These are phyloP conservation scores for Penicillium crustosum DNA, from an alignment of 2,329 filamentous ascomycete species.

Conservation along the genomic window DNA sequence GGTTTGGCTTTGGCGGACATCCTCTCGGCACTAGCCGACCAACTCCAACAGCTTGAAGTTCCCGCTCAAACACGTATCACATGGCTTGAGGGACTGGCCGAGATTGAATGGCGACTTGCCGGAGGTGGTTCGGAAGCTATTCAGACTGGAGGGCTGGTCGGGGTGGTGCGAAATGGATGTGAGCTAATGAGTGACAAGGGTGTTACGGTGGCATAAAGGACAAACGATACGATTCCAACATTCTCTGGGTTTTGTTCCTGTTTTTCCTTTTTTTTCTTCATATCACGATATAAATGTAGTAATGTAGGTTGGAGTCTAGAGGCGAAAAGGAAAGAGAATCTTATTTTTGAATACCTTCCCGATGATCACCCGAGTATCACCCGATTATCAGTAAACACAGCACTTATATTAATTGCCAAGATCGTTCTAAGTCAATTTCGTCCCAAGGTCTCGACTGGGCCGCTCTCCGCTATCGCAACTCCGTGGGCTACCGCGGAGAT, in stretches of 20 bases:
- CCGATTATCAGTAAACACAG: no score
- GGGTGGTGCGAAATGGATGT: constrained; percentile 80
- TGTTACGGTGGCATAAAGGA: constrained; percentile 18
- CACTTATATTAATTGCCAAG: no score
- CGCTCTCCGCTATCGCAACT: constrained; percentile 2
- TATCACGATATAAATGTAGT: constrained; percentile 1
- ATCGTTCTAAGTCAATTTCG: no score
- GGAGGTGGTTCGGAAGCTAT: constrained; percentile 83
- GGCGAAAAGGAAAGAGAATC: not conserved
- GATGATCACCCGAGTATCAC: no score
- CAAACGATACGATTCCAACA: not conserved
- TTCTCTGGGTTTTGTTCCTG: no score
- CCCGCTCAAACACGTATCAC: constrained; percentile 81
- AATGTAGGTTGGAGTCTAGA: not conserved
- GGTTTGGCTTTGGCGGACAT: constrained; percentile 93
- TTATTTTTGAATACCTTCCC: not conserved
- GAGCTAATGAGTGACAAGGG: constrained; percentile 63
- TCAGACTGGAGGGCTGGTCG: constrained; percentile 90
- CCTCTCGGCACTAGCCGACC: constrained; percentile 79
- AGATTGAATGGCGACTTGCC: constrained; percentile 88
- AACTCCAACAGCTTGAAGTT: constrained; percentile 79
- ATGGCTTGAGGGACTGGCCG: constrained; percentile 87
- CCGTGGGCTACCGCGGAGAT: constrained; percentile 1
- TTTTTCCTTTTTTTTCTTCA: not conserved
- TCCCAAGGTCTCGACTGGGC: no score